Conservation (phyloP, 2,329 filamentous ascomycete species). For the Nemania sp. region DNA sequence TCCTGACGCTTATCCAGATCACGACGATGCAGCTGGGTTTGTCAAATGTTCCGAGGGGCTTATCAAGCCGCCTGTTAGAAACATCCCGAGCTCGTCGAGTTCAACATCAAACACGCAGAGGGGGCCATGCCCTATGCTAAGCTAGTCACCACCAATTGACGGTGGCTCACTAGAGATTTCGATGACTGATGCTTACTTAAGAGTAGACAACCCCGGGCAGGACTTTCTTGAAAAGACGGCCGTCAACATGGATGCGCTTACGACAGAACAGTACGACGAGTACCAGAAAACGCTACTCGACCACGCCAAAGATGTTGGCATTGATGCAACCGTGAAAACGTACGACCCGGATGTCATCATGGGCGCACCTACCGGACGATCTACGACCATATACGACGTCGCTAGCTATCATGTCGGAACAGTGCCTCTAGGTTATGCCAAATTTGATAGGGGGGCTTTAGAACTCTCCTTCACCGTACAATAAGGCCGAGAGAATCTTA, state of each 20-base stretch:
- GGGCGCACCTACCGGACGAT: not conserved
- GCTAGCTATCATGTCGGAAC: not conserved
- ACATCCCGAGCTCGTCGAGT: not conserved
- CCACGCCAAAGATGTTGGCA: not conserved
- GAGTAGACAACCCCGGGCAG: not conserved
- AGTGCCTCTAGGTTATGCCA: not conserved
- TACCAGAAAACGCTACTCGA: not conserved
- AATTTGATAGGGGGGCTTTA: not conserved
- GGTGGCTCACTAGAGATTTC: not conserved
- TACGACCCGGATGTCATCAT: conserved; percentile 2
- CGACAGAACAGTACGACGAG: not conserved
- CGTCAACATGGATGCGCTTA: not conserved
- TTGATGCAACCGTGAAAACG: not conserved
- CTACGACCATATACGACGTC: not conserved
- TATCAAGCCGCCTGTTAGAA: not conserved
- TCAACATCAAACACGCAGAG: not conserved
- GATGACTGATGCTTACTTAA: not conserved
- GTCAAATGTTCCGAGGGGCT: not conserved
- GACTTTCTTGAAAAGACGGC: not conserved
- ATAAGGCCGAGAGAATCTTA: not conserved
- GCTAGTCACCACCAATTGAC: not conserved
- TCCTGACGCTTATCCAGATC: not conserved
- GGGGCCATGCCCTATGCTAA: not conserved
- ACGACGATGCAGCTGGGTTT: not conserved
- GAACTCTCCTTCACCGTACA: not conserved